Conservation (phyloP, 2,329 filamentous ascomycete species). For the Neonectria punicea region DNA sequence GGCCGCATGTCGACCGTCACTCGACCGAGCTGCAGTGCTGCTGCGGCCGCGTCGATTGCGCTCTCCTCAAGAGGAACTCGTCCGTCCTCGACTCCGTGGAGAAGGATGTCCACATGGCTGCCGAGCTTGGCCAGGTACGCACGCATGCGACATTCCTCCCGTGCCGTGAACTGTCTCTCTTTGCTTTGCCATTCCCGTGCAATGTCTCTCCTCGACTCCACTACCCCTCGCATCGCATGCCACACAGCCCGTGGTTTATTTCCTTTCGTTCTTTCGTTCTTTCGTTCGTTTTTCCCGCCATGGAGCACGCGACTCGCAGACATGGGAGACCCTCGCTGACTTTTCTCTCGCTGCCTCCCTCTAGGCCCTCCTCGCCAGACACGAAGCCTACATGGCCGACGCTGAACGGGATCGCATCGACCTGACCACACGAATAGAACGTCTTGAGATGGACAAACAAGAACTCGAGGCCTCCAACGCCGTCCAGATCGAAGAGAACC, state of each 20-base stretch:
- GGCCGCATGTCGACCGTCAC: conserved; percentile 40
- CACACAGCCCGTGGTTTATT: conserved; percentile 21
- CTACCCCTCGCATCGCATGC: conserved; percentile 34
- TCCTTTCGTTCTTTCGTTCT: conserved; percentile 1
- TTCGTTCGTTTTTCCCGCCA: not conserved
- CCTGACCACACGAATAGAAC: conserved; percentile 77
- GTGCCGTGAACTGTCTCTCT: conserved; percentile 16
- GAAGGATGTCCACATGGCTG: conserved; percentile 87
- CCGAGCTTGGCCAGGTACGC: conserved; percentile 91
- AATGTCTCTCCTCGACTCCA: conserved; percentile 10
- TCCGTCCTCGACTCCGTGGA: conserved; percentile 82
- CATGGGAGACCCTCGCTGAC: conserved; percentile 69
- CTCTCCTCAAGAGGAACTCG: conserved; percentile 83
- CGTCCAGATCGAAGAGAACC: conserved; percentile 84
- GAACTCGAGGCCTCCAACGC: conserved; percentile 81
- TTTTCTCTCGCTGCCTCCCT: conserved; percentile 56
- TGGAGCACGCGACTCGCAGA: not conserved
- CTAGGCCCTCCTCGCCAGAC: conserved; percentile 89
- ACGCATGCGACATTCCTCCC: conserved; percentile 56
- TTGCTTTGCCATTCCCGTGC: not conserved
- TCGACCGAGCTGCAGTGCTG: conserved; percentile 73
- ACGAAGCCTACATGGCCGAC: conserved; percentile 94
- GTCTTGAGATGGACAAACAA: conserved; percentile 78
- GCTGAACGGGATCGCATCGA: conserved; percentile 85
- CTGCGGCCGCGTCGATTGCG: conserved; percentile 84